Percentiles rank a stretch among this genome's conserved stretches.
Conservation (phyloP, 2,329 filamentous ascomycete genomes). For the Lecanoromycetidae sp. region DNA sequence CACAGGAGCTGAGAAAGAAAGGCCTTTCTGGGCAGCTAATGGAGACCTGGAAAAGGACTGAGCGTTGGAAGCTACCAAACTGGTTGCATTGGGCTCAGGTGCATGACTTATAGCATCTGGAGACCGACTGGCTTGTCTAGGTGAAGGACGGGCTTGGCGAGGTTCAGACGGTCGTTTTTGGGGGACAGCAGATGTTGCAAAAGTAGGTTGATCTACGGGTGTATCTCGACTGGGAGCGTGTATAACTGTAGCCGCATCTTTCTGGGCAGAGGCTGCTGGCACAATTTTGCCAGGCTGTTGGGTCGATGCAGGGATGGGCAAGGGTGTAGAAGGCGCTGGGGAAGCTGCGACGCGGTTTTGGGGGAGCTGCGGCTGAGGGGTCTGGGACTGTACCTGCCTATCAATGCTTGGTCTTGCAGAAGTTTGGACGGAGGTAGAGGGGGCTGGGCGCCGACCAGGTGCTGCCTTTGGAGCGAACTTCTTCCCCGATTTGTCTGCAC, state of each 20-base stretch:
- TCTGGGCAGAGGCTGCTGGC: not conserved
- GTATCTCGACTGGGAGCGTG: not conserved
- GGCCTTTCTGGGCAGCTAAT: not conserved
- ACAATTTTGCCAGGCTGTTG: not conserved
- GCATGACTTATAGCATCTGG: not conserved
- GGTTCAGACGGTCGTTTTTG: slow-evolving; percentile 7
- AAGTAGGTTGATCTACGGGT: not conserved
- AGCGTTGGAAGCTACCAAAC: not conserved
- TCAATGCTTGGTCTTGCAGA: slow-evolving; percentile 31
- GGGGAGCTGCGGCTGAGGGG: slow-evolving; percentile 20
- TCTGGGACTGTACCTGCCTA: slow-evolving; percentile 24
- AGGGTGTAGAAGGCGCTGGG: slow-evolving; percentile 1
- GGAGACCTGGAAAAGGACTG: not conserved
- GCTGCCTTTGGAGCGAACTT: slow-evolving; percentile 67
- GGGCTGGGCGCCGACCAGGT: slow-evolving; percentile 43
- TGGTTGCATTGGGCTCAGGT: not conserved
- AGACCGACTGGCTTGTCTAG: not conserved
- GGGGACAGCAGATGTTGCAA: not conserved
- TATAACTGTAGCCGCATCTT: slow-evolving; percentile 3
- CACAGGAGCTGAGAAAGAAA: not conserved
- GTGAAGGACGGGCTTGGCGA: not conserved
- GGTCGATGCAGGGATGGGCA: slow-evolving; percentile 2
- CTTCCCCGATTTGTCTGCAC: slow-evolving; percentile 53
- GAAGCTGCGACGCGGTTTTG: slow-evolving; percentile 1
- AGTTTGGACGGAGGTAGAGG: slow-evolving; percentile 29